Conservation (phyloP, 2,329 filamentous ascomycete species). For the Aureobasidium leucospermi region DNA sequence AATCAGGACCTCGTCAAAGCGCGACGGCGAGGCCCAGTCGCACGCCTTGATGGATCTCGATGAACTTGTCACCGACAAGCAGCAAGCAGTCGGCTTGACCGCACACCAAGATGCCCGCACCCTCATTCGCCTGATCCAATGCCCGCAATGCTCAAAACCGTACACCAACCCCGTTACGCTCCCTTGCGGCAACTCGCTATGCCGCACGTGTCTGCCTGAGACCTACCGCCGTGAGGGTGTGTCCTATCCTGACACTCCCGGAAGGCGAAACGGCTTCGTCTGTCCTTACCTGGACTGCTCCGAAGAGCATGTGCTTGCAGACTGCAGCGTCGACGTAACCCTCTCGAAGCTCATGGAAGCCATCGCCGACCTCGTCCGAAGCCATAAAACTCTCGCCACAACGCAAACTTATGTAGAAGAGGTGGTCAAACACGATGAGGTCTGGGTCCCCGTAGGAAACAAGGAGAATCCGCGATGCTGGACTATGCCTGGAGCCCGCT, state of each 20-base stretch:
- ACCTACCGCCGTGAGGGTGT: constrained; percentile 60
- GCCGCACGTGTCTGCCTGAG: constrained; percentile 65
- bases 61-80: constrained; percentile 28
- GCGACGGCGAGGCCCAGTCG: constrained; percentile 2
- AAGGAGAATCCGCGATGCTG: constrained; percentile 32
- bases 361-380: constrained; percentile 48
- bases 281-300: constrained; percentile 64
- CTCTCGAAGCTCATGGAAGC: constrained; percentile 63
- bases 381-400: constrained; percentile 26
- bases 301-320: constrained; percentile 65
- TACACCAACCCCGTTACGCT: constrained; percentile 64
- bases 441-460: constrained; percentile 24
- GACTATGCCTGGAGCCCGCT: constrained; percentile 48
- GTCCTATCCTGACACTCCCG: constrained; percentile 65
- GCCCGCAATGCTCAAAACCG: constrained; percentile 62
- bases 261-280: constrained; percentile 60
- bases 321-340: constrained; percentile 71
- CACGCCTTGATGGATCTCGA: constrained; percentile 37
- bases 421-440: constrained; percentile 29
- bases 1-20: background rate
- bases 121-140: constrained; percentile 70
- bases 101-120: constrained; percentile 52
- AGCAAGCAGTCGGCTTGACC: constrained; percentile 34
- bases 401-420: constrained; percentile 31
- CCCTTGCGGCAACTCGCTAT: constrained; percentile 75